Evolutionary conservation across 768 basidiomycete genomes (phyloP).

Genomic region (Coprinopsis marcescibilis): DNA sequence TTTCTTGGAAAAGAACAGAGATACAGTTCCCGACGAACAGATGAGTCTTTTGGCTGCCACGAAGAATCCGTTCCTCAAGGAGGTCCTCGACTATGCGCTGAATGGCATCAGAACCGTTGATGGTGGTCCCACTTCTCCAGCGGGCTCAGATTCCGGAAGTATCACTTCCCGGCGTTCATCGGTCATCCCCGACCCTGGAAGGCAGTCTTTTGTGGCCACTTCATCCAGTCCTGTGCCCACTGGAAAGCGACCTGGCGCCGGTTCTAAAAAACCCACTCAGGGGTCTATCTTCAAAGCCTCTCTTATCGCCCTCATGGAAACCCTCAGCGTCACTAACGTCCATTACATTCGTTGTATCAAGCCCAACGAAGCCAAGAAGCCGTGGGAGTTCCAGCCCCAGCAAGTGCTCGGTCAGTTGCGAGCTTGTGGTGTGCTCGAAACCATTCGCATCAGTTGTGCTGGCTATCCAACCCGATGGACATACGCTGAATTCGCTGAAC

Average conservation of each 20-base stretch:
- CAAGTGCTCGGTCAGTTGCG: constrained; percentile 93
- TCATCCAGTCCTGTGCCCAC: constrained; percentile 24
- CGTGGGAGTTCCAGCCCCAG: constrained; percentile 95
- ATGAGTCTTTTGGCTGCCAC: constrained; percentile 82
- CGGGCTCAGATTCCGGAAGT: constrained; percentile 72
- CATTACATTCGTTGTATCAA: constrained; percentile 99
- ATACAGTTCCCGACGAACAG: constrained; percentile 98
- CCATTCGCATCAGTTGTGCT: constrained; percentile 97
- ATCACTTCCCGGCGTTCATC: constrained; percentile 76
- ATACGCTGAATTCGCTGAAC: constrained; percentile 96
- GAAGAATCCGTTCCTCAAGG: constrained; percentile 89
- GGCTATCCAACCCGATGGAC: constrained; percentile 98
- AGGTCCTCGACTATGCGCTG: constrained; percentile 88
- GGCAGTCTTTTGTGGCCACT: constrained; percentile 61
- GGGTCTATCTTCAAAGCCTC: constrained; percentile 98
- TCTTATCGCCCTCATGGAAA: constrained; percentile 91
- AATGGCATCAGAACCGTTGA: constrained; percentile 65
- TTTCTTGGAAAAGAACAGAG: constrained; percentile 97
- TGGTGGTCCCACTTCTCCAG: constrained; percentile 66
- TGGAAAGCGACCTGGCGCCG: constrained; percentile 59
- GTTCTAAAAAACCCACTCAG: constrained; percentile 89
- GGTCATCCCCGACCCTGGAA: constrained; percentile 83
- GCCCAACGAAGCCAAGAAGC: constrained; percentile 92
- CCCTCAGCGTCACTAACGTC: constrained; percentile 93
- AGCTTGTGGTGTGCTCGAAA: constrained; percentile 98